Evolutionary conservation across 2,329 filamentous ascomycete species (phyloP).

Genomic region (Pyrenophora teres): DNA sequence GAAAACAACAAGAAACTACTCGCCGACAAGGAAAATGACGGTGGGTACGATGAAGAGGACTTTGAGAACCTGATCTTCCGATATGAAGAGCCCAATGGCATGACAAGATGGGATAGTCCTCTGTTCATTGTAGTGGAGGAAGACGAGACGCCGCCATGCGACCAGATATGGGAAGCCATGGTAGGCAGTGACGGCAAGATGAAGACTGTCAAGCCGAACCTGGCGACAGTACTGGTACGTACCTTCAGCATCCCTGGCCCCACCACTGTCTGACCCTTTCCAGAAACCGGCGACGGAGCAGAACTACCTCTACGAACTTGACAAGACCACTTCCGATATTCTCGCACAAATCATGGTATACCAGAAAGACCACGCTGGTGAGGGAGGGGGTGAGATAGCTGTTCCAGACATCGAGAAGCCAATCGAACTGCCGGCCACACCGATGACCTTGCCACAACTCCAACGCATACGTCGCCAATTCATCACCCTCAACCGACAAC

Average conservation of each 20-base stretch:
- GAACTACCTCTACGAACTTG: constrained; percentile 80
- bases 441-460: constrained; percentile 72
- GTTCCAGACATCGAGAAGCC: constrained; percentile 60
- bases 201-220: constrained; percentile 73
- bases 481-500: constrained; percentile 72
- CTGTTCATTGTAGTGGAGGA: constrained; percentile 80
- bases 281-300: constrained; percentile 64
- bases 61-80: constrained; percentile 81
- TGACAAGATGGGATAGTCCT: constrained; percentile 83
- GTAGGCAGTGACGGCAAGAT: constrained; percentile 63
- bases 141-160: constrained; percentile 69
- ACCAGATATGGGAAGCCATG: constrained; percentile 75
- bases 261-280: constrained; percentile 2
- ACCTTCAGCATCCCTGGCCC: neutral
- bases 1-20: constrained; percentile 65
- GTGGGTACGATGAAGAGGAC: constrained; percentile 62
- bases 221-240: constrained; percentile 68
- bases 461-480: constrained; percentile 79
- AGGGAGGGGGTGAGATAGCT: constrained; percentile 63
- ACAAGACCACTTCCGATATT: constrained; percentile 77
- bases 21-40: constrained; percentile 43
- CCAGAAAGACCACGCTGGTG: constrained; percentile 66
- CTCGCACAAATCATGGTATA: constrained; percentile 71
- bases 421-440: constrained; percentile 68
- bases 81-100: constrained; percentile 84